These are phyloP conservation scores for Pseudonectria foliicola DNA, from an alignment of 2,329 filamentous ascomycete species.

Conservation along the genomic window DNA sequence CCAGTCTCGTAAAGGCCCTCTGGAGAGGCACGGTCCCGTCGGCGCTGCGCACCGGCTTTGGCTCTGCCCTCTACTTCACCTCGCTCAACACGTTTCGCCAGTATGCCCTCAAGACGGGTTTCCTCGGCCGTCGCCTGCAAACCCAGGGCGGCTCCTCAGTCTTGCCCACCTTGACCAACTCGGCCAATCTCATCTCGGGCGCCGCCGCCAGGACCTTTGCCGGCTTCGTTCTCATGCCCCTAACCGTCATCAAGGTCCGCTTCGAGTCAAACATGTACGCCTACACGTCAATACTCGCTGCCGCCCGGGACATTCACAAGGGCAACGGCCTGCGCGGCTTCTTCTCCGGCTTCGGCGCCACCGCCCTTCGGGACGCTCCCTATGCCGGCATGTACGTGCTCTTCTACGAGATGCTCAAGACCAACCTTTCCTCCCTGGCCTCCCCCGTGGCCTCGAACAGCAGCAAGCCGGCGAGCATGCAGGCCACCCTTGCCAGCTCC, in stretches of 20 bases:
- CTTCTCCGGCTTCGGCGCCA: constrained; percentile 90
- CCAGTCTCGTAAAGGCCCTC: constrained; percentile 58
- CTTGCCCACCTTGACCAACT: constrained; percentile 74
- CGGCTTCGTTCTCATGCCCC: constrained; percentile 87
- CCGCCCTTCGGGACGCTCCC: constrained; percentile 87
- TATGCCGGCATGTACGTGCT: constrained; percentile 93
- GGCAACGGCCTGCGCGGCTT: constrained; percentile 75
- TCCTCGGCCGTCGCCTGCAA: constrained; percentile 16
- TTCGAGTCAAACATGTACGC: constrained; percentile 85
- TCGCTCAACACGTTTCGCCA: constrained; percentile 79
- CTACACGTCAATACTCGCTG: constrained; percentile 69
- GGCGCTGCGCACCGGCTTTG: constrained; percentile 86
- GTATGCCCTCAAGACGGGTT: constrained; percentile 34
- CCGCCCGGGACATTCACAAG: constrained; percentile 65
- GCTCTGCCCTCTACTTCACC: constrained; percentile 90
- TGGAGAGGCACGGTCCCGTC: constrained; percentile 93
- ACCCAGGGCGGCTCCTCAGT: constrained; percentile 50
- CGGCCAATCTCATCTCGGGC: constrained; percentile 78
- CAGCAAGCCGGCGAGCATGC: constrained; percentile 20
- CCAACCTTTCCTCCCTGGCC: constrained; percentile 37
- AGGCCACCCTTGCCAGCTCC: constrained; percentile 38
- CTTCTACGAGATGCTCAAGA: constrained; percentile 83
- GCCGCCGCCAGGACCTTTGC: constrained; percentile 78
- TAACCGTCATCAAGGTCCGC: constrained; percentile 93
- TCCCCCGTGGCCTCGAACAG: constrained; percentile 6